Evolutionary conservation across 1,284 basidiomycete species (phyloP).

Genomic region (Neolentinus lepideus): DNA sequence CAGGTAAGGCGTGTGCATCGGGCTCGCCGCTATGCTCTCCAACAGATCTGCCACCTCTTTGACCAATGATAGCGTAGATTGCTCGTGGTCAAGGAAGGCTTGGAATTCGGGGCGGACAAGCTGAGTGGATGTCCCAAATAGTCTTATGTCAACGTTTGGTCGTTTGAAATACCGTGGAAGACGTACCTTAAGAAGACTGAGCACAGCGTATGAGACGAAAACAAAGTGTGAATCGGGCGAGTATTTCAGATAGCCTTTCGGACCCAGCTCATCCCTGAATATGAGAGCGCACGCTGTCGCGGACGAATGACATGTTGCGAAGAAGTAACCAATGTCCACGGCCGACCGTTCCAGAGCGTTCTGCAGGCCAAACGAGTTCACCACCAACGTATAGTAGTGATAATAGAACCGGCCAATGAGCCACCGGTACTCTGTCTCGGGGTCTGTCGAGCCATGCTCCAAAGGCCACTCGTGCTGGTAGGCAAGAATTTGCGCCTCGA

Average conservation of each 20-base stretch:
- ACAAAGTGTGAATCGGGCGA: constrained; percentile 91
- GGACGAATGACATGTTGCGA: constrained; percentile 73
- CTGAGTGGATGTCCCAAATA: constrained; percentile 27
- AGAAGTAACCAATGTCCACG: constrained; percentile 82
- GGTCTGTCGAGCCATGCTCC: constrained; percentile 11
- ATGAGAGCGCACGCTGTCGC: constrained; percentile 66
- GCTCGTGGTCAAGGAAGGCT: constrained; percentile 67
- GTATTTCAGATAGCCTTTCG: constrained; percentile 74
- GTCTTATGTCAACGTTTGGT: background rate
- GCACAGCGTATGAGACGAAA: constrained; percentile 81
- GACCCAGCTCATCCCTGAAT: constrained; percentile 71
- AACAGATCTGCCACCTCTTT: constrained; percentile 78
- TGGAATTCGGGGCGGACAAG: constrained; percentile 79
- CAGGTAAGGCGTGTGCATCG: constrained; percentile 77
- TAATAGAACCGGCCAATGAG: constrained; percentile 70
- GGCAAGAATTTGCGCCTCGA: constrained; percentile 71
- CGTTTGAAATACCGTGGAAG: background rate
- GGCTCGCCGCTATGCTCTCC: constrained; percentile 66
- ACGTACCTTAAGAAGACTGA: constrained; percentile 81
- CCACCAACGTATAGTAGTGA: constrained; percentile 78
- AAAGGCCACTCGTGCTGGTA: constrained; percentile 61
- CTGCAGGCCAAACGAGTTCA: constrained; percentile 94
- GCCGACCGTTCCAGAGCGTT: constrained; percentile 77
- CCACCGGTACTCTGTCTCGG: constrained; percentile 36
- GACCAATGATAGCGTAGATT: constrained; percentile 64